Percentiles rank a stretch among this genome's conserved stretches.
These are phyloP conservation scores for Pinus taeda DNA, from an alignment of 75 land plant genomes.

Conservation along the genomic window DNA sequence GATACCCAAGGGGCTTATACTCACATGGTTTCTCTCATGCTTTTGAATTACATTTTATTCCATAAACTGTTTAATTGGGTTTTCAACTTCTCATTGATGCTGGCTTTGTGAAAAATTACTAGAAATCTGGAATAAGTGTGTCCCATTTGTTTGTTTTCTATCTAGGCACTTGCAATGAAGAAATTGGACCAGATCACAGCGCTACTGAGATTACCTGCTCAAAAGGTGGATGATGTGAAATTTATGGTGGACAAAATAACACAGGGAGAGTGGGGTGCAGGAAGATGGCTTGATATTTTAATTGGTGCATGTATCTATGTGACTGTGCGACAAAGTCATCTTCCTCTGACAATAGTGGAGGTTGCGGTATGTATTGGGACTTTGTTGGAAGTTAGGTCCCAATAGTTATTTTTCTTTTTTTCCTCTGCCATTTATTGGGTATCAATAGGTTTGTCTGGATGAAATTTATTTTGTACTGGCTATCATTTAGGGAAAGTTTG, in stretches of 20 bases:
- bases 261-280: constrained; percentile 35
- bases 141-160: not conserved
- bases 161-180: constrained; percentile 17
- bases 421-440: not conserved
- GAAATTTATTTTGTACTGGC: not conserved
- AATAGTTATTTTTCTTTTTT: not conserved
- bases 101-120: not conserved
- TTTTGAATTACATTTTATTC: not conserved
- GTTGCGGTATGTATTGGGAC: constrained; percentile 20
- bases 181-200: constrained; percentile 22
- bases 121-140: not conserved
- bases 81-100: not conserved
- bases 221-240: constrained; percentile 22
- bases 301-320: constrained; percentile 34
- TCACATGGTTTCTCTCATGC: not conserved
- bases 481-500: not conserved
- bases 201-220: constrained; percentile 19
- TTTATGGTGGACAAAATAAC: constrained; percentile 19
- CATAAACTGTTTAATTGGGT: not conserved
- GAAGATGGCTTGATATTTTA: constrained; percentile 36
- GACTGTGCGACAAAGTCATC: constrained; percentile 22
- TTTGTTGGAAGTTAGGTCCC: not conserved
- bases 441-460: not conserved
- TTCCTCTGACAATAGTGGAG: constrained; percentile 31
- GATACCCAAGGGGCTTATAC: not conserved